A percentile compares a stretch with the other conserved stretches of the same genome.
Evolutionary conservation across 805 yeast species (phyloP).

Genomic region (Spathaspora gorwiae): DNA sequence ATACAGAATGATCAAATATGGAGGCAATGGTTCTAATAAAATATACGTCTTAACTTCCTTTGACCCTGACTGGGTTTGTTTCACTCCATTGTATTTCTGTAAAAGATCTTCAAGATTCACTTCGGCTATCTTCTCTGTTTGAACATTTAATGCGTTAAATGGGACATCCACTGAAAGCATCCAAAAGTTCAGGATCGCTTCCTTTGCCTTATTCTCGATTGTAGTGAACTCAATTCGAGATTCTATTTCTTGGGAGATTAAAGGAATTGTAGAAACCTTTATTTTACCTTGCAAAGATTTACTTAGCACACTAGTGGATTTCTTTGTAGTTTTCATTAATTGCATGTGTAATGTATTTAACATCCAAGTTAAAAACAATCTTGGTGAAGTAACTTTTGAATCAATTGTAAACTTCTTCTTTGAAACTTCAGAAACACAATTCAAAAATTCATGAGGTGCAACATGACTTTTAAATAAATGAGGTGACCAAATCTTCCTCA

Average conservation of each 20-base stretch:
- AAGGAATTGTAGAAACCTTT: slow-evolving; percentile 16
- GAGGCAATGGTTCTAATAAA: slow-evolving; percentile 44
- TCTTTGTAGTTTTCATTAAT: slow-evolving; percentile 6
- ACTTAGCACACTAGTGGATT: slow-evolving; percentile 16
- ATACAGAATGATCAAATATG: slow-evolving; percentile 46
- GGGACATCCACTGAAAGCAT: slow-evolving; percentile 59
- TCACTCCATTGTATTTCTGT: slow-evolving; percentile 31
- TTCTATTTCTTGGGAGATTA: slow-evolving; percentile 10
- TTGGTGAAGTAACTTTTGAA: slow-evolving; percentile 45
- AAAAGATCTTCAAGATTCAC: slow-evolving; percentile 17
- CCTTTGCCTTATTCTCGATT: slow-evolving; percentile 4
- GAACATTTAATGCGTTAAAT: slow-evolving; percentile 37
- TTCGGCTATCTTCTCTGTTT: slow-evolving; percentile 5
- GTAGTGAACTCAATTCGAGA: slow-evolving; percentile 21
- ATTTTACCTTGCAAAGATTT: slow-evolving; percentile 53
- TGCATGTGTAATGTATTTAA: slow-evolving; percentile 41
- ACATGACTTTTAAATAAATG: slow-evolving; percentile 55
- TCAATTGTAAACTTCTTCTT: slow-evolving; percentile 34
- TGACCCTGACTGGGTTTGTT: slow-evolving; percentile 26
- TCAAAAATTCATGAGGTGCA: slow-evolving; percentile 63
- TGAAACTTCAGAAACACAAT: slow-evolving; percentile 41
- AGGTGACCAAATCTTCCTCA: slow-evolving; percentile 63
- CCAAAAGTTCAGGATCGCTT: slow-evolving; percentile 38
- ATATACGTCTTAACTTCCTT: slow-evolving; percentile 34
- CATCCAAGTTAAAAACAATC: slow-evolving; percentile 56